Base-by-base conservation (phyloP, 140 eudicot genomes). In the Cichorium intybus region DNA sequence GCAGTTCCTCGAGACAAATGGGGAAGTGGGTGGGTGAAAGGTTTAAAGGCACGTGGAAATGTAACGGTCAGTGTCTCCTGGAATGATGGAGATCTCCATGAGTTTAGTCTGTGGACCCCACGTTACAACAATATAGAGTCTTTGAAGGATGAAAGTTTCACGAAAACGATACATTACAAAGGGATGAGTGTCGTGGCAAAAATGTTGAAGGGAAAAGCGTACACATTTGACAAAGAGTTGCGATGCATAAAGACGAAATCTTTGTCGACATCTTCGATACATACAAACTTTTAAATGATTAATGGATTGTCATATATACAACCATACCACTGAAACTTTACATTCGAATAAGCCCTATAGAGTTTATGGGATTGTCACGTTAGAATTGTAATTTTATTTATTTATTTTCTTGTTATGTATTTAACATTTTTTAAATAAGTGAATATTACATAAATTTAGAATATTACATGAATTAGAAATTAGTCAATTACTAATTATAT, bases 1-100 rank as follows among this genome's bases (percentile, higher is more conserved):
- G 95, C 95, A 55, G 86, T 90, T 53, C 97, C 97, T 21, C 72
- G 77, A 12, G 85, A 81, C 45, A 90, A 84, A 72, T 90, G 97
- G 97, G 49, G 71, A 7, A 84, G 74, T 53, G 95, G 97, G 3
- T 81, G 75, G 1, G 87, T 84, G 53, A 79, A 75, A 55, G 97
- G 93, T 27, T 63, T 90, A 72, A 90, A 82, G 74, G 95, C 87
- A 0, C 93, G 87, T 7, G 95, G 93, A 8, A 86, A 86, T 18
- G 63, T 86, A 43, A 81, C 85, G 1, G 86, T 86, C n/a, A 64
- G 80, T 49, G 77, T 90, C 22, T 81, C 84, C 43, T 90, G 95
- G 97, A 73, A 12, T 0, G 81, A 77, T 64, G 90, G 93, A 52
- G 79, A 79, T 48, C 84, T 90, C 21, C 77, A 80, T 14, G 82